These are phyloP conservation scores for Arthrobotrys conoides DNA, from an alignment of 2,329 filamentous ascomycete genomes.

Conservation along the genomic window DNA sequence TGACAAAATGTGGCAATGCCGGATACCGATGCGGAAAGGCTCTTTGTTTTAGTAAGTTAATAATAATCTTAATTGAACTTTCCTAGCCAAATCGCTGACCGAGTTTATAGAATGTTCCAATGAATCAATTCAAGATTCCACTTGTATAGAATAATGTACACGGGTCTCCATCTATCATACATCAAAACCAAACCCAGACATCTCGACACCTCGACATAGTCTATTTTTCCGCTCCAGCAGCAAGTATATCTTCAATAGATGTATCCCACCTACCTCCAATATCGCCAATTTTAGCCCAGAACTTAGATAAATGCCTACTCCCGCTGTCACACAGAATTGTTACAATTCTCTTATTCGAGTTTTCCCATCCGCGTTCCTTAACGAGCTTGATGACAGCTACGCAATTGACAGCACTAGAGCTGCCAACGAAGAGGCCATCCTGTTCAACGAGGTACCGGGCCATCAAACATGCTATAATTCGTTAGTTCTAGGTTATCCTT, in stretches of 20 bases:
- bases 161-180: constrained; percentile 19
- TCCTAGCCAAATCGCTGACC: constrained; percentile 24
- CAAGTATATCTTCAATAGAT: constrained; percentile 73
- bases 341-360: constrained; percentile 76
- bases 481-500: constrained; percentile 10
- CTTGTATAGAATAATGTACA: constrained; percentile 35
- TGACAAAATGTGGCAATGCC: constrained; percentile 42
- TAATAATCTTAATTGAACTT: neutral
- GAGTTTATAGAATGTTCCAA: constrained; percentile 35
- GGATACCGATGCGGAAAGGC: constrained; percentile 57
- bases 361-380: constrained; percentile 74
- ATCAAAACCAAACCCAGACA: neutral
- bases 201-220: neutral
- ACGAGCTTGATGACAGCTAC: constrained; percentile 81
- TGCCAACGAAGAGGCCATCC: constrained; percentile 94
- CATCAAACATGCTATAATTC: constrained; percentile 72
- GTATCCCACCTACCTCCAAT: constrained; percentile 72
- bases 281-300: constrained; percentile 81
- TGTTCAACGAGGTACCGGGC: constrained; percentile 96
- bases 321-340: constrained; percentile 89
- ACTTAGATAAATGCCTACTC: constrained; percentile 85
- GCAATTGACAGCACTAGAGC: constrained; percentile 96
- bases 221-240: constrained; percentile 48
- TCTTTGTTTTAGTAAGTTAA: constrained; percentile 58
- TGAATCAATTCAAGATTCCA: constrained; percentile 26